Conservation (phyloP, 2,329 filamentous ascomycete genomes). For the Diaporthe citri region DNA sequence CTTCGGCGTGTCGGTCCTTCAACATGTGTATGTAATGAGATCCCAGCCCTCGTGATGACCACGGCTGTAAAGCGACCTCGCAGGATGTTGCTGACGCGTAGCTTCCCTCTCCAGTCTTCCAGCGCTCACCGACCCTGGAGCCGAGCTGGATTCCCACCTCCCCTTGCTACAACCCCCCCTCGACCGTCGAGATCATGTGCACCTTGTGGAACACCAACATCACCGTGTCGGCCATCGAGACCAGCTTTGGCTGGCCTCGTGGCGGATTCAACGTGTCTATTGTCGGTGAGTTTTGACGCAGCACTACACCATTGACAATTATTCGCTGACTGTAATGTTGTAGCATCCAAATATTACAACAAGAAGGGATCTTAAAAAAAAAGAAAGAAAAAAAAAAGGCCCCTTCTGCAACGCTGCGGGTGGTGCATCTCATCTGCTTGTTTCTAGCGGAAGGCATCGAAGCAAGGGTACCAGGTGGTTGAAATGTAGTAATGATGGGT, state of each 20-base stretch:
- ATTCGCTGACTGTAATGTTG: not conserved
- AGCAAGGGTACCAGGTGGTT: not conserved
- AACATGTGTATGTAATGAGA: not conserved
- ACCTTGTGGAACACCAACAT: slow-evolving; percentile 6
- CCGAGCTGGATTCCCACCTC: not conserved
- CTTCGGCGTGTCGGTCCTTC: not conserved
- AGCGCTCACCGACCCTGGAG: slow-evolving; percentile 5
- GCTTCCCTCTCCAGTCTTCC: not conserved
- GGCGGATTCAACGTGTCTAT: slow-evolving; percentile 5
- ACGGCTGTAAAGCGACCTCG: no score
- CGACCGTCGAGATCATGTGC: slow-evolving; percentile 16
- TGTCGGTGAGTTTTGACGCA: not conserved
- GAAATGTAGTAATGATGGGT: not conserved
- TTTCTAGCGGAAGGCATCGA: no score
- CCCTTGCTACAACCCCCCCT: not conserved
- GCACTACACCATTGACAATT: not conserved
- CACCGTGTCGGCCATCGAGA: not conserved
- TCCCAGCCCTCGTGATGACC: not conserved
- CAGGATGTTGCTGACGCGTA: not conserved
- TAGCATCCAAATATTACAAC: slow-evolving; percentile 10
- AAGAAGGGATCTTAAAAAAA: not conserved
- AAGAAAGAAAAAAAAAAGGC: no score
- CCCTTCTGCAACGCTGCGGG: not conserved
- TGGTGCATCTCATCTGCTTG: not conserved
- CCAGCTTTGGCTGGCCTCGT: not conserved